Base-by-base conservation (phyloP, 2,329 filamentous ascomycete species). In the Verticillium tricorpus region DNA sequence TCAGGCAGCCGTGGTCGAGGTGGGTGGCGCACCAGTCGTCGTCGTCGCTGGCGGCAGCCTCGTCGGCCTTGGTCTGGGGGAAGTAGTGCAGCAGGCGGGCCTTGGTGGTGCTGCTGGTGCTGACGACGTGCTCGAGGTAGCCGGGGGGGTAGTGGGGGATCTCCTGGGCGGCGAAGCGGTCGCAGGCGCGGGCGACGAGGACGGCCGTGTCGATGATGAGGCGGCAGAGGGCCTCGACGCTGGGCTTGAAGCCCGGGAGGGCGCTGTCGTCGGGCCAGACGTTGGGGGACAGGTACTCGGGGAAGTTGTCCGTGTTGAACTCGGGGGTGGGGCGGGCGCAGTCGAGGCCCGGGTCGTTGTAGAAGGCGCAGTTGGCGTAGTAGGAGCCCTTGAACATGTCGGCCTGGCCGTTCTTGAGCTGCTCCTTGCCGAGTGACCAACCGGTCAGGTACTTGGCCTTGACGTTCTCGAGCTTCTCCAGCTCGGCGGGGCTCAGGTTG, bases 1-100 rank as follows among this genome's bases (percentile, higher is more conserved):
- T 99, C 35, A 99, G 82, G 72, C 94, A 98, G 54, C 95, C 93
- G 70, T 97, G 93, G 74, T 98, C 94, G 61, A 95, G 80, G 73
- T 95, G 91, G 1, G 90, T 92, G 3, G 93, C 91, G 74, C 94
- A 99, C 95, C 95, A 99, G 77, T 96, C 91, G 74, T 97, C 93
- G 64, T 92, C 89, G 60, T 80, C 79, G 37, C 73, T 75, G 50
- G 75, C 74, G 9, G 73, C 71, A 15, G 70, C 77, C 40, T 72
- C 73, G 45, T 65, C 75, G 66, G 64, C 75, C 12, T 64, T 64
- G 8, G 64, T 62, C 71, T 82, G 82, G 1, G 94, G 94, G 69
- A 93, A 98, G 76, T 99, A 99, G 77, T 99, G 95, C 68, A 98
- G 78, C 32, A 99, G 80, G 14, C 95, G 83, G 1, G 95, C 95